Percentiles rank a stretch among this genome's conserved stretches.
Evolutionary conservation across 2,329 filamentous ascomycete genomes (phyloP).

Genomic region (Ascochyta clinopodiicola): DNA sequence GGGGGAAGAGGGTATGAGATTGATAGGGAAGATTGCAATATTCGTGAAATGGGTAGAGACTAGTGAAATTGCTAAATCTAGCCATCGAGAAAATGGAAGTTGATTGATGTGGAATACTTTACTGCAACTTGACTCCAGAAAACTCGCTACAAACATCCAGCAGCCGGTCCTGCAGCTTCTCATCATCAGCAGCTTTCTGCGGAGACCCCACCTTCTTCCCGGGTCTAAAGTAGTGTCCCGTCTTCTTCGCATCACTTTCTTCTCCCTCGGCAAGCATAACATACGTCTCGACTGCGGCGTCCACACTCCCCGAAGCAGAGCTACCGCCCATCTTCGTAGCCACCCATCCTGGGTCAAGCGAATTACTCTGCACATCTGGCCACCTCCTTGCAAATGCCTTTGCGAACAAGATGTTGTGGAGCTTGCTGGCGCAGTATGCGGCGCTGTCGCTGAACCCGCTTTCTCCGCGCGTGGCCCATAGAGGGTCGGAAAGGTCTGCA

Average conservation of each 20-base stretch:
- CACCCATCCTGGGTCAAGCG: constrained; percentile 62
- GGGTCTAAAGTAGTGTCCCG: constrained; percentile 50
- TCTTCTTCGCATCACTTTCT: constrained; percentile 33
- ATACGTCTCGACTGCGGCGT: constrained; percentile 57
- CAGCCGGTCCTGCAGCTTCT: constrained; percentile 54
- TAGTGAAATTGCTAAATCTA: no score
- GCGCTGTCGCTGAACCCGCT: constrained; percentile 42
- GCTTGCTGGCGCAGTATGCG: constrained; percentile 63
- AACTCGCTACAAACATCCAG: constrained; percentile 49
- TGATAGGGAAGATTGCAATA: no score
- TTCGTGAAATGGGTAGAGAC: no score
- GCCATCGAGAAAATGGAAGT: no score
- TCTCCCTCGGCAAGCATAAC: constrained; percentile 56
- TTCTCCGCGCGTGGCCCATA: constrained; percentile 48
- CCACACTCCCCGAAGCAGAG: constrained; percentile 56
- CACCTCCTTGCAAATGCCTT: constrained; percentile 60
- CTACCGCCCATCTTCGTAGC: constrained; percentile 62
- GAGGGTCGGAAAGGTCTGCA: constrained; percentile 49
- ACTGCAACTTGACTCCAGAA: constrained; percentile 43
- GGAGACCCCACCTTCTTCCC: constrained; percentile 36
- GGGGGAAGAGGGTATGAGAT: neutral
- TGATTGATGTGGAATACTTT: neutral
- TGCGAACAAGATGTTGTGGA: constrained; percentile 63
- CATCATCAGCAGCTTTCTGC: constrained; percentile 45
- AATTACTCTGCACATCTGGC: constrained; percentile 54